phyloP scores from a whole-genome alignment of 176 grass and related monocot species.

The Rhynchospora breviuscula region DNA sequence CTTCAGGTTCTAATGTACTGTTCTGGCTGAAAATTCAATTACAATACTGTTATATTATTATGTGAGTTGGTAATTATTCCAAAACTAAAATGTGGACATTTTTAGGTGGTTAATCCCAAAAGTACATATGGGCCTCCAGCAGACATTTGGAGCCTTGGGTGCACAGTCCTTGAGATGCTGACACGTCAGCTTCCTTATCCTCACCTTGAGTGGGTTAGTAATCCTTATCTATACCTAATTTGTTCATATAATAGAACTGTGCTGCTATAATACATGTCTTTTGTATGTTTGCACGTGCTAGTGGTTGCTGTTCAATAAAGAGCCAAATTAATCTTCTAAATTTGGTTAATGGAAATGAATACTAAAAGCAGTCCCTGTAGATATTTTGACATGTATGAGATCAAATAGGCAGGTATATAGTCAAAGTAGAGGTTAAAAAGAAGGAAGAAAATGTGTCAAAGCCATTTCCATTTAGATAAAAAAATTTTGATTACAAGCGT shows the following conservation, averaged over 20 bases:
- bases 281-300: neutral
- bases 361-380: neutral
- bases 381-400: neutral
- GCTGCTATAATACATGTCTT: neutral
- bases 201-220: constrained; percentile 70
- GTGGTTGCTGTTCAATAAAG: neutral
- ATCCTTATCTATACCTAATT: neutral
- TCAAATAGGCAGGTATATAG: neutral
- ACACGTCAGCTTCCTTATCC: constrained; percentile 85
- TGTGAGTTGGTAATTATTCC: neutral
- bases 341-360: neutral
- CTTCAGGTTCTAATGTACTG: neutral
- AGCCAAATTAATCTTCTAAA: neutral
- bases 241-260: neutral
- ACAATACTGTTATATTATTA: neutral
- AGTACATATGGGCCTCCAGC: constrained; percentile 69
- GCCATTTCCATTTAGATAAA: neutral
- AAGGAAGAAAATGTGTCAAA: neutral
- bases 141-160: constrained; percentile 92
- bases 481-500: neutral
- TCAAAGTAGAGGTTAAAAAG: neutral
- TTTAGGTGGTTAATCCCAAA: constrained; percentile 80
- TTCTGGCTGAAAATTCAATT: neutral
- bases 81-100: neutral
- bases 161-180: constrained; percentile 88